These are phyloP conservation scores for Hondaea fermentalgiana DNA, from an alignment of 108 stramenopile species.

Conservation along the genomic window DNA sequence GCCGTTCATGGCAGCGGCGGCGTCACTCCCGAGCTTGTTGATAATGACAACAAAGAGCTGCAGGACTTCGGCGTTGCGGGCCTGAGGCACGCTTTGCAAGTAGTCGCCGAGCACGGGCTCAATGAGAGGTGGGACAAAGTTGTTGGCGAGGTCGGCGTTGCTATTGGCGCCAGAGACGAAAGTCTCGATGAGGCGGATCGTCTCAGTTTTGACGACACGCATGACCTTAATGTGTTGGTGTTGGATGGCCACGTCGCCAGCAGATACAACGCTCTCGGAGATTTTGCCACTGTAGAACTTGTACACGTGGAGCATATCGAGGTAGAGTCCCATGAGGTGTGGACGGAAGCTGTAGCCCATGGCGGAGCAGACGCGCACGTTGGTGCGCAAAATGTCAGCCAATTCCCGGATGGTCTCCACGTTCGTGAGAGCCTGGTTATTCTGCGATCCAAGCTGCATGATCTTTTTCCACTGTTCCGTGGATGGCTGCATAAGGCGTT, in stretches of 20 bases:
- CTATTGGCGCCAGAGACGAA: constrained; percentile 76
- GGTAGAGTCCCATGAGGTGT: constrained; percentile 85
- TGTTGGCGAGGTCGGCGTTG: constrained; percentile 63
- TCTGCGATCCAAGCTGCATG: constrained; percentile 66
- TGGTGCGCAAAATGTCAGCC: constrained; percentile 85
- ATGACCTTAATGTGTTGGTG: constrained; percentile 77
- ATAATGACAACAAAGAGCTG: constrained; percentile 79
- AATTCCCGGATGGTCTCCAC: constrained; percentile 84
- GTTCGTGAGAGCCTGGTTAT: constrained; percentile 69
- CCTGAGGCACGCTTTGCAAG: constrained; percentile 33
- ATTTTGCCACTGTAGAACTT: constrained; percentile 89
- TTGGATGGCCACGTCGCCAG: constrained; percentile 77
- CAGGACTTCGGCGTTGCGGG: constrained; percentile 86
- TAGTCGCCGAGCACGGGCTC: constrained; percentile 92
- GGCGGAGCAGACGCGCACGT: constrained; percentile 76
- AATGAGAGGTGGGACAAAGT: constrained; percentile 88
- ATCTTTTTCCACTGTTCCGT: constrained; percentile 77
- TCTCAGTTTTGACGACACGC: constrained; percentile 92
- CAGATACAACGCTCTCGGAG: constrained; percentile 71
- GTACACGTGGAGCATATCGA: constrained; percentile 95
- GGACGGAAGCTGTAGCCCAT: constrained; percentile 82
- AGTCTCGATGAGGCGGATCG: constrained; percentile 74
- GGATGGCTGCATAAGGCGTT: constrained; percentile 89
- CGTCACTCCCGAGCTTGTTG: constrained; percentile 67
- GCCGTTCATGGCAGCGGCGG: constrained; percentile 43